Percentiles rank a stretch among this genome's conserved stretches.
These are phyloP conservation scores for Fraxinus albicans DNA, from an alignment of 305 asterid genomes.

Conservation along the genomic window DNA sequence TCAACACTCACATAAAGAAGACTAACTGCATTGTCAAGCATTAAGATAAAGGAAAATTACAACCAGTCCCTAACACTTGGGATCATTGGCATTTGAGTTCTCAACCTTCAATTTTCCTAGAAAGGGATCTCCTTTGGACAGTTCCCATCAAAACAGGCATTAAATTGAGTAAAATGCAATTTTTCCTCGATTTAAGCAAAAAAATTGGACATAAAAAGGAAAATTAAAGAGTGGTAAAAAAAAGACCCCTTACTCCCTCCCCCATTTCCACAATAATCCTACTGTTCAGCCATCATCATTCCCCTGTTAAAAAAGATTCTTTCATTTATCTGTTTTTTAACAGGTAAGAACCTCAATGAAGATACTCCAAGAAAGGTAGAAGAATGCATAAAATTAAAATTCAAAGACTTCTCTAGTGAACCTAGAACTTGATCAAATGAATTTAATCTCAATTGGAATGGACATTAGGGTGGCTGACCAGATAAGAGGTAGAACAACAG, in stretches of 20 bases:
- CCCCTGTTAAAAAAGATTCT: neutral
- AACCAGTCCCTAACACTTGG: neutral
- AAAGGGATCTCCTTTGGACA: neutral
- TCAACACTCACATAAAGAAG: conserved; percentile 8
- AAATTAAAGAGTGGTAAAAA: neutral
- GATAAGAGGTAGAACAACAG: neutral
- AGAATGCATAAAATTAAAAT: neutral
- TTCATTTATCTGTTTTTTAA: neutral
- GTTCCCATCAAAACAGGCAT: neutral
- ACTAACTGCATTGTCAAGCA: neutral
- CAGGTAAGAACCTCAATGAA: neutral
- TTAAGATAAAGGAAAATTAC: neutral
- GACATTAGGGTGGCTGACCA: neutral
- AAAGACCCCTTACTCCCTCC: neutral
- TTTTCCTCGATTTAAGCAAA: neutral
- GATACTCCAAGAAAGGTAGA: neutral
- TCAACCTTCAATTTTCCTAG: neutral
- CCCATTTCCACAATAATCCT: neutral
- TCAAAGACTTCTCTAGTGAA: neutral
- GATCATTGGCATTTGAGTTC: neutral
- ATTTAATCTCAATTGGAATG: neutral
- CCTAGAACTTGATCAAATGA: neutral
- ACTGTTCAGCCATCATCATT: neutral
- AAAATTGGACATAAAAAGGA: neutral
- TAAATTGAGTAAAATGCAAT: neutral